Conservation (phyloP, 2,329 filamentous ascomycete species). For the Blumeria hordei region DNA sequence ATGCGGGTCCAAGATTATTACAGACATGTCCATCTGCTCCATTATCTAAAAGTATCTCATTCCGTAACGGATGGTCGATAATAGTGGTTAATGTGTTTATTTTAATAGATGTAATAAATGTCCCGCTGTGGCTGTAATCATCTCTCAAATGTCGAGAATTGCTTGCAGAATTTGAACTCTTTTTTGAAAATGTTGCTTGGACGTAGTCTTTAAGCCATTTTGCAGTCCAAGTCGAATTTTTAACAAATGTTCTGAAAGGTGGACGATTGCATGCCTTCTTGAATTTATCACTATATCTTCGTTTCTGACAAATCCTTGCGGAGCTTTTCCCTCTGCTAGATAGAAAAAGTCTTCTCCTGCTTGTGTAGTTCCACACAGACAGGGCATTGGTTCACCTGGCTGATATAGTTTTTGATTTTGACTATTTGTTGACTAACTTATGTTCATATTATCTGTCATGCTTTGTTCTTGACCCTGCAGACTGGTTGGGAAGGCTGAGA, state of each 20-base stretch:
- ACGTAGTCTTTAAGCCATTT: neutral
- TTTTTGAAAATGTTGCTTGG: neutral
- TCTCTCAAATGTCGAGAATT: neutral
- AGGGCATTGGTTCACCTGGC: neutral
- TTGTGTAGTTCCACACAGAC: neutral
- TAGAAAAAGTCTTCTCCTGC: neutral
- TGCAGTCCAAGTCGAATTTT: neutral
- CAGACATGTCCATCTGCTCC: neutral
- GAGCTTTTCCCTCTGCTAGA: neutral
- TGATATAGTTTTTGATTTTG: too few species aligned
- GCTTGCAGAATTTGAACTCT: neutral
- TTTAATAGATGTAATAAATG: neutral
- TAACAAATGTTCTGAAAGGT: neutral
- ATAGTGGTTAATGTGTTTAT: neutral
- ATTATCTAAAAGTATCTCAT: neutral
- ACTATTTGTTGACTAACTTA: too few species aligned
- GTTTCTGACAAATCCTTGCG: neutral
- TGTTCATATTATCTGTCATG: too few species aligned
- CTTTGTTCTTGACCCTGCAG: neutral
- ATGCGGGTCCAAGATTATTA: neutral
- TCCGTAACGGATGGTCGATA: too few species aligned
- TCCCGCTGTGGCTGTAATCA: neutral
- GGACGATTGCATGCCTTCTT: neutral
- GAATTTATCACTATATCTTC: neutral
- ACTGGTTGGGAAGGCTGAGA: neutral